phyloP scores from a whole-genome alignment of 805 yeast species.

The Yarrowia divulgata region DNA sequence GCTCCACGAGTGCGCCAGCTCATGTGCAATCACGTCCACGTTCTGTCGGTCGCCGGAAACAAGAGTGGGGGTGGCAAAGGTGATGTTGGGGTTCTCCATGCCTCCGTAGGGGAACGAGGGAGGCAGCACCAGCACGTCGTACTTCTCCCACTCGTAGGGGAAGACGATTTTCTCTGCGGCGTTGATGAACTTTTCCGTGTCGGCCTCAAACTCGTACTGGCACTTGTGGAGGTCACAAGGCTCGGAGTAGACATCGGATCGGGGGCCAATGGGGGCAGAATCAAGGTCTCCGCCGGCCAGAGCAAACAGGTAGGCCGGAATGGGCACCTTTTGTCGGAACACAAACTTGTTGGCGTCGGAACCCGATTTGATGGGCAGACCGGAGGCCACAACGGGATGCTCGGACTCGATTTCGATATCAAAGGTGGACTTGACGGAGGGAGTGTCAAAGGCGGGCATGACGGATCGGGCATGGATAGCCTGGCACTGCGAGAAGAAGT shows the following conservation, averaged over 20 bases:
- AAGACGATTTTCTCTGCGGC: constrained; percentile 80
- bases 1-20: constrained; percentile 90
- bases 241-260: constrained; percentile 83
- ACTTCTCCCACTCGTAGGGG: constrained; percentile 83
- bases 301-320: constrained; percentile 83
- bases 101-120: constrained; percentile 87
- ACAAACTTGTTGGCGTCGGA: constrained; percentile 51
- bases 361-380: constrained; percentile 48
- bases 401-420: constrained; percentile 66
- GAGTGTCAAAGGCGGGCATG: constrained; percentile 92
- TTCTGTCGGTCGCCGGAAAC: constrained; percentile 84
- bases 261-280: constrained; percentile 77
- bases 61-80: constrained; percentile 89
- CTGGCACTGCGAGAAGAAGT: constrained; percentile 87
- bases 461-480: constrained; percentile 89
- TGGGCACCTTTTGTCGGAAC: constrained; percentile 79
- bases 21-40: constrained; percentile 91
- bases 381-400: constrained; percentile 76
- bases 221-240: constrained; percentile 71
- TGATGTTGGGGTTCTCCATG: constrained; percentile 92
- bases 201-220: constrained; percentile 79
- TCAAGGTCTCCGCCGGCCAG: constrained; percentile 83
- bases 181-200: constrained; percentile 75
- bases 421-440: constrained; percentile 76
- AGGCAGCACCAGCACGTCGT: constrained; percentile 82